Evolutionary conservation across 441 rosid genomes (phyloP).

Genomic region (Flueggea neowawraea): DNA sequence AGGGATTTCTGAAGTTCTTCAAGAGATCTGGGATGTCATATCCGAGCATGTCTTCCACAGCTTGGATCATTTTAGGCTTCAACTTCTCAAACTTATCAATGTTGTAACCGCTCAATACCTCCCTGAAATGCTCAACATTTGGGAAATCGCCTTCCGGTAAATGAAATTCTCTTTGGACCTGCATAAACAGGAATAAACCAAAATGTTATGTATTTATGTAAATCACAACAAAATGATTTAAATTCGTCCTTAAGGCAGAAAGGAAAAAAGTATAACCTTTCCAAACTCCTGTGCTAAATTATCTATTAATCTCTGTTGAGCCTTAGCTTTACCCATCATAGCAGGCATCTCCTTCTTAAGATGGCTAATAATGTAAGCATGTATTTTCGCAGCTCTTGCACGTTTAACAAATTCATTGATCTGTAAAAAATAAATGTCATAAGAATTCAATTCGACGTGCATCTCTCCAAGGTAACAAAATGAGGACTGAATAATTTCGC

Average conservation of each 20-base stretch:
- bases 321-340: constrained; percentile 89
- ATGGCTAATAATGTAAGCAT: constrained; percentile 90
- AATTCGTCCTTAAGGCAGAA: no score
- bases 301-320: constrained; percentile 80
- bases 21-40: constrained; percentile 84
- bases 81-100: constrained; percentile 86
- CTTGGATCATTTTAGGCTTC: constrained; percentile 87
- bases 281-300: constrained; percentile 71
- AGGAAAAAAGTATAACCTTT: constrained; percentile 44
- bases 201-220: neutral
- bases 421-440: constrained; percentile 31
- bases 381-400: constrained; percentile 95
- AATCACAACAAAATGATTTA: neutral
- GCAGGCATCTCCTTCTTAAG: constrained; percentile 94
- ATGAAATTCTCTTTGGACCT: constrained; percentile 89
- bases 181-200: constrained; percentile 6
- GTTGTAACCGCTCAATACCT: constrained; percentile 70
- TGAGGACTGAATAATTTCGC: neutral
- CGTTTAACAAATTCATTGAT: constrained; percentile 96
- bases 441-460: constrained; percentile 2
- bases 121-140: constrained; percentile 72
- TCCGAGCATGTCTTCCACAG: constrained; percentile 90
- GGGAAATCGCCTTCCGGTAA: constrained; percentile 96
- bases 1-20: constrained; percentile 83
- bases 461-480: neutral